Base-by-base conservation (phyloP, 2,329 filamentous ascomycete species). In the Dactylellina sp. region DNA sequence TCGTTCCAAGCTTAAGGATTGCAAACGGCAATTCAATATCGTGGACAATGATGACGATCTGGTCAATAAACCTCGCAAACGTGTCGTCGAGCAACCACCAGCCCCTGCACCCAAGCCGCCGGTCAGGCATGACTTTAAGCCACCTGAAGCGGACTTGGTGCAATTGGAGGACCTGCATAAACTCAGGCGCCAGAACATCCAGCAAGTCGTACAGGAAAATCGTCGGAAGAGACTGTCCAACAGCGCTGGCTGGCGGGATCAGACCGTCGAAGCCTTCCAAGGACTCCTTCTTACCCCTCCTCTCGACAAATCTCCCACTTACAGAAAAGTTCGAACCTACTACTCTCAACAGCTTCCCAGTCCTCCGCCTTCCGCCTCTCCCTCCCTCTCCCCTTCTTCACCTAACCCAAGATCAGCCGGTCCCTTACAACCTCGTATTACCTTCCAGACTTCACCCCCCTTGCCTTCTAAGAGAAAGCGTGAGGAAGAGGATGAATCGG, bases 31-130 rank as follows among this genome's bases (percentile, higher is more conserved):
- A 79, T 87, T 97, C 76, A 89, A 90, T 78, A 94, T 98, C 84
- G 96, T 95, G 83, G 89, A 88, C 77, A 91, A 96, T 79, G 95
- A 98, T 79, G 94, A 98, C 79, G 93, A 97, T 80, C 86, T 97
- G 79, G 89, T 97, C 83, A 96, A 96, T 81, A 96, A 95, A 84
- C 87, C 91, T 77, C 90, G 90, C 79, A 93, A 92, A 82, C 88
- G 89, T 79, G 90, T 90, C 81, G 83, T 84, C 0, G 81, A 84
- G 70, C 89, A 91, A 61, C 84, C 82, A 52, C 78, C 84, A 76
- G 83, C 89, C 77, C 82, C 85, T 64, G 83, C 86, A 78, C 85
- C 91, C 82, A 86, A 87, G 78, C 84, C 88, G 79, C 83, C 87
- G 7, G 55, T 76, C 46, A 75, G 77, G 22, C 77, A 78, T 28